These are phyloP conservation scores for Pholiota adiposa DNA, from an alignment of 1,284 basidiomycete genomes.

Conservation along the genomic window DNA sequence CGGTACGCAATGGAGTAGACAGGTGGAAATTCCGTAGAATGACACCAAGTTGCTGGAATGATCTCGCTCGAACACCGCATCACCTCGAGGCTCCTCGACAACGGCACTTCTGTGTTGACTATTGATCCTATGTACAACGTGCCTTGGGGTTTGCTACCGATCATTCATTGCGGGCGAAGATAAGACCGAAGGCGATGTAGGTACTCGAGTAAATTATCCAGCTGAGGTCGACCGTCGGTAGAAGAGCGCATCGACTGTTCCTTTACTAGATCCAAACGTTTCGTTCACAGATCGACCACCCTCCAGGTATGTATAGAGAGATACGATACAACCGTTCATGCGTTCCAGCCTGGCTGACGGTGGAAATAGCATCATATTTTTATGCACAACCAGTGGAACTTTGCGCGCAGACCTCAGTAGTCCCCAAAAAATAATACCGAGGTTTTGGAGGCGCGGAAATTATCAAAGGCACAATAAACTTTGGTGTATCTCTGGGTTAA, in stretches of 20 bases:
- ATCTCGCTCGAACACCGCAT: conserved; percentile 1
- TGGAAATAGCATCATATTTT: background rate
- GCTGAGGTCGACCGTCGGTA: background rate
- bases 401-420: conserved; percentile 2
- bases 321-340: background rate
- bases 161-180: conserved; percentile 1
- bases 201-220: background rate
- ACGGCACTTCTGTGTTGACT: background rate
- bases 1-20: background rate
- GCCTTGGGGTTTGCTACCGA: background rate
- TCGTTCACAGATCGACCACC: background rate
- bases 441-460: background rate
- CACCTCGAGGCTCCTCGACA: conserved; percentile 14
- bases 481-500: conserved; percentile 1
- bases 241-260: background rate
- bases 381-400: background rate
- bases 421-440: conserved; percentile 2
- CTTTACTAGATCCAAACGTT: background rate
- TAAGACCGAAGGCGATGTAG: conserved; percentile 6
- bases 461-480: background rate
- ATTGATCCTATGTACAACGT: background rate
- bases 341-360: background rate
- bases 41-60: background rate
- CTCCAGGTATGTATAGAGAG: background rate
- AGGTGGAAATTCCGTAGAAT: background rate